Percentiles rank a stretch among this genome's conserved stretches.
Conservation (phyloP, 441 rosid genomes). For the Erysimum cheiri region DNA sequence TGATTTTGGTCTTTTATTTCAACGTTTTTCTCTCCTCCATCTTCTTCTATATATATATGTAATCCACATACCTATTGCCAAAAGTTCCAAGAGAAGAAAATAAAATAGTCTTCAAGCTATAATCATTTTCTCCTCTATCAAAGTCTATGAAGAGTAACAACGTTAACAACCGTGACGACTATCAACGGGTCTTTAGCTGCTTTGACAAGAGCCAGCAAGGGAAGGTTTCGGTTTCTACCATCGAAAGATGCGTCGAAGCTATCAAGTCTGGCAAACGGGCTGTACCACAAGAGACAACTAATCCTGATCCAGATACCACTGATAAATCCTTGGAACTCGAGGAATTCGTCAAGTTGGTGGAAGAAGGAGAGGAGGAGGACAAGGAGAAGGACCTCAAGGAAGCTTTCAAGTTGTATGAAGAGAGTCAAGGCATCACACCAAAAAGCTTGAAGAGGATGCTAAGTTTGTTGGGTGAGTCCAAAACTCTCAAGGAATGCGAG, state of each 20-base stretch:
- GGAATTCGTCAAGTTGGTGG: slow-evolving; percentile 63
- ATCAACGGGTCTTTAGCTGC: slow-evolving; percentile 51
- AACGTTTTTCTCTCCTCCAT: slow-evolving; percentile 5
- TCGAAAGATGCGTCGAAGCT: slow-evolving; percentile 47
- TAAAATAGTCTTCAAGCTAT: background rate
- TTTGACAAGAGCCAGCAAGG: slow-evolving; percentile 62
- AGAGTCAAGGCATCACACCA: slow-evolving; percentile 71
- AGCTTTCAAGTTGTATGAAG: slow-evolving; percentile 74
- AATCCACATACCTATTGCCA: background rate
- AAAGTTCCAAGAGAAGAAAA: background rate
- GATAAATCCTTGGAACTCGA: slow-evolving; percentile 67
- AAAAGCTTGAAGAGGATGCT: slow-evolving; percentile 69
- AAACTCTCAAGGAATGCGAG: slow-evolving; percentile 55
- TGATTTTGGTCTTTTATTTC: background rate
- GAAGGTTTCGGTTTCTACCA: slow-evolving; percentile 61
- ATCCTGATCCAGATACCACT: slow-evolving; percentile 47
- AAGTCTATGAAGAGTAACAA: slow-evolving; percentile 26
- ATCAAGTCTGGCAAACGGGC: slow-evolving; percentile 52
- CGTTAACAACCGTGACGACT: slow-evolving; percentile 47
- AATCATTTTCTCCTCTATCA: background rate
- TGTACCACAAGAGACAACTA: slow-evolving; percentile 41
- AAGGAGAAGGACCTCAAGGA: slow-evolving; percentile 60
- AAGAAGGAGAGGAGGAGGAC: slow-evolving; percentile 63
- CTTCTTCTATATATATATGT: background rate
- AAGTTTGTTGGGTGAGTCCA: slow-evolving; percentile 60